Base-by-base conservation (phyloP, 2,329 filamentous ascomycete genomes). In the Colletotrichum siamense region DNA sequence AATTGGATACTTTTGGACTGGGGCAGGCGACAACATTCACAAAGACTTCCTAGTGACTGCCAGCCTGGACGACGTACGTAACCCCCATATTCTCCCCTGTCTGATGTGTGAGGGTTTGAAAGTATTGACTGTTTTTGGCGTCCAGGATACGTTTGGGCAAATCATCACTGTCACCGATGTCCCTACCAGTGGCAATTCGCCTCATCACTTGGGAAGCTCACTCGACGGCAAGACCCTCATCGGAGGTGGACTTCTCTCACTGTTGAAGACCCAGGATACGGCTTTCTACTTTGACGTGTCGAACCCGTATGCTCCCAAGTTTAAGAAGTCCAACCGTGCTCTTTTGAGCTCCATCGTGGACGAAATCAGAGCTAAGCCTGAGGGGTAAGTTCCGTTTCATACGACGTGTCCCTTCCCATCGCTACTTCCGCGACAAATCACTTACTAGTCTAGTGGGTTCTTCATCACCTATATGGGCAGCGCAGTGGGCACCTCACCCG, bases 231-330 rank as follows among this genome's bases (percentile, higher is more conserved):
- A 92, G 86, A 89, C 88, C 1, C 80, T 92, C 1, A 85, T 91
- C 22, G 90, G 91, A 32, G 91, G 91, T 70, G 91, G 91, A 59
- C 85, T 92, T 1, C 82, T 92, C 44, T 92, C 90, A 3, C 84
- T 92, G 2, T 84, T 92, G 70, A 92, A 92, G 84, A 90, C 88
- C 3, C 90, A 92, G 83, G 91, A 93, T 79, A 92, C 90, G 2
- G 91, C 89, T 0, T 93, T 88, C 82, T 93, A 92, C 85, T 93
- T 92, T 77, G 91, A 93, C 77, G 88, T 88, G 18, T 87, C 86
- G 30, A 85, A 92, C 80, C 91, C 91, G 0, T 93, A 93, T 81
- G 85, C 87, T 16, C 91, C 91, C 30, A 87, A 86, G 79, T 93
- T 92, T 82, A 83, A 86, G 79, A 91, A 92, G 84, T 91, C 89